Evolutionary conservation across 1,284 basidiomycete genomes (phyloP).

Genomic region (Microbotryum lychnidis-dioicae): DNA sequence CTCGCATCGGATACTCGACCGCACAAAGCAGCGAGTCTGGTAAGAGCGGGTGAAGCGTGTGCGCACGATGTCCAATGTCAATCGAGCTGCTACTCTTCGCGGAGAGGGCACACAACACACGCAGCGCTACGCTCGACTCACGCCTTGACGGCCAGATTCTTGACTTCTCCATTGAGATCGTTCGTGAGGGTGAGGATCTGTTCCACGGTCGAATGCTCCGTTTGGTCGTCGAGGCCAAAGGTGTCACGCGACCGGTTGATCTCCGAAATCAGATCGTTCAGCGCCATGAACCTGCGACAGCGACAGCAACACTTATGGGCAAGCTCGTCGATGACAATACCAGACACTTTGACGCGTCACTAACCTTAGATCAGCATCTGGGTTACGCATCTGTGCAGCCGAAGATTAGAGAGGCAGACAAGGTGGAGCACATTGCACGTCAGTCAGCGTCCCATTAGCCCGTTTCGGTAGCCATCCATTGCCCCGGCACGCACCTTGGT

Average conservation of each 20-base stretch:
- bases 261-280: conserved; percentile 83
- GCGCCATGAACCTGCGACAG: conserved; percentile 72
- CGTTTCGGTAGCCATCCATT: conserved; percentile 47
- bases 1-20: conserved; percentile 73
- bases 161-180: conserved; percentile 94
- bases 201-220: conserved; percentile 33
- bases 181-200: conserved; percentile 32
- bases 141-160: conserved; percentile 95
- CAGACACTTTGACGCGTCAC: background rate
- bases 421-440: conserved; percentile 42
- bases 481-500: conserved; percentile 45
- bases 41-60: background rate
- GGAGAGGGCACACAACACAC: background rate
- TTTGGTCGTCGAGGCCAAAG: conserved; percentile 66
- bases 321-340: conserved; percentile 60
- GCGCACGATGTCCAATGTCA: no score
- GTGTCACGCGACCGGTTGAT: conserved; percentile 56
- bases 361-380: conserved; percentile 35
- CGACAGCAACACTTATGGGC: conserved; percentile 60
- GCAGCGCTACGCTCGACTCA: conserved; percentile 40
- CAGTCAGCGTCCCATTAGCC: no score
- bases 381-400: conserved; percentile 40
- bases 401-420: background rate
- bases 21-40: conserved; percentile 72
- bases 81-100: conserved; percentile 34